Conservation (phyloP, 306 rosid genomes). For the Acacia confusa region DNA sequence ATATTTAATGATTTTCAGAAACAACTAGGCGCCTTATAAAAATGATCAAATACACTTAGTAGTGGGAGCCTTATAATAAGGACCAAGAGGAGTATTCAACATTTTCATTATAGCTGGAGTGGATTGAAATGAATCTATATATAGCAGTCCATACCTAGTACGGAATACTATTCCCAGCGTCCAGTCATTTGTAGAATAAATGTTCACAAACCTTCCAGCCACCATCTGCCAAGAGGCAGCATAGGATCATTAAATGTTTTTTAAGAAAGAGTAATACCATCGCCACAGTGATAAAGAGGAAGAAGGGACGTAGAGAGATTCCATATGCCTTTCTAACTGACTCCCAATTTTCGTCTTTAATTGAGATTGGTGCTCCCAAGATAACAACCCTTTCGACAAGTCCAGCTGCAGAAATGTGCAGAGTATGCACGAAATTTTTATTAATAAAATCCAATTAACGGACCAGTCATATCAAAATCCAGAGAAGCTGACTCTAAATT, state of each 20-base stretch:
- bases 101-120: not conserved
- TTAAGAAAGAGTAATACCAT: constrained; percentile 1
- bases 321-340: constrained; percentile 52
- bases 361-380: constrained; percentile 73
- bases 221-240: constrained; percentile 49
- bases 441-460: constrained; percentile 9
- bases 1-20: too few species aligned
- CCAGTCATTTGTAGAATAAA: constrained; percentile 63
- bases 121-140: constrained; percentile 11
- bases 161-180: constrained; percentile 63
- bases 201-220: constrained; percentile 76
- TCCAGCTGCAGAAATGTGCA: constrained; percentile 48
- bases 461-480: constrained; percentile 27
- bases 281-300: not conserved
- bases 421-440: not conserved
- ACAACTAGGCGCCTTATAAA: too few species aligned
- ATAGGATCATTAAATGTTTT: constrained; percentile 18
- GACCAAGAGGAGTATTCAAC: too few species aligned
- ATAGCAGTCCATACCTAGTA: constrained; percentile 49
- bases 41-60: too few species aligned
- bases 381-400: constrained; percentile 66
- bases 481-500: constrained; percentile 19
- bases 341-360: constrained; percentile 58
- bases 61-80: too few species aligned
- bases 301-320: not conserved